Base-by-base conservation (phyloP, 2,329 filamentous ascomycete species). In the Claviceps capensis region DNA sequence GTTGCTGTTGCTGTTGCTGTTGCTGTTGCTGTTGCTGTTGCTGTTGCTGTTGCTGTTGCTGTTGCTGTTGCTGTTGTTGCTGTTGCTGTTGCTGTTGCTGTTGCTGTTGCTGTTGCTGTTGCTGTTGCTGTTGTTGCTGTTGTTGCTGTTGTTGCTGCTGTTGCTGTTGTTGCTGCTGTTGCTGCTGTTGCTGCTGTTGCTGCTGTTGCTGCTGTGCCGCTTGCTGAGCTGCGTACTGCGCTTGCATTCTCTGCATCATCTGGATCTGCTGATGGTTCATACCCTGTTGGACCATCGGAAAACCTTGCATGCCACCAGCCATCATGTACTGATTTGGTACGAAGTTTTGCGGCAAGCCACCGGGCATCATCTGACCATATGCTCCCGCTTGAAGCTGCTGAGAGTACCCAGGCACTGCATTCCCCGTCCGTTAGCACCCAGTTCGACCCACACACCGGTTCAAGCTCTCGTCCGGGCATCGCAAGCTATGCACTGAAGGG, bases 311-410 rank as follows among this genome's bases (percentile, higher is more conserved):
- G 56, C 69, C 68, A 54, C 72, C 67, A 54, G 65, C 65, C 72
- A 81, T 81, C 70, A 79, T 77, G 52, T 69, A 69, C 53, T 65
- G 63, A 40, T 62, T 65, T 45, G 64, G 65, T 14, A 60, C 57
- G 59, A 80, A 82, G 62, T 75, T 78, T 49, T 78, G 77, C 8
- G 72, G 72, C 44, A 68, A 69, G 56, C 71, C 70, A 48, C 71
- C 69, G 19, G 75, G 70, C 60, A 77, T 67, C 57, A 73, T 71
- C 59, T 74, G 67, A 55, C 75, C 77, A 60, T 82, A 83, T 5
- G 78, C 74, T 38, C 76, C 74, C 59, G 69, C 72, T 23, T 76
- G 73, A 58, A 78, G 83, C 50, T 79, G 77, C 42, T 78, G 76
- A 26, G 77, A 69, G 57, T 79, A 80, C 56, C 76, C 81, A 58